phyloP scores from a whole-genome alignment of 306 rosid genomes.

The Quercus mongolica region DNA sequence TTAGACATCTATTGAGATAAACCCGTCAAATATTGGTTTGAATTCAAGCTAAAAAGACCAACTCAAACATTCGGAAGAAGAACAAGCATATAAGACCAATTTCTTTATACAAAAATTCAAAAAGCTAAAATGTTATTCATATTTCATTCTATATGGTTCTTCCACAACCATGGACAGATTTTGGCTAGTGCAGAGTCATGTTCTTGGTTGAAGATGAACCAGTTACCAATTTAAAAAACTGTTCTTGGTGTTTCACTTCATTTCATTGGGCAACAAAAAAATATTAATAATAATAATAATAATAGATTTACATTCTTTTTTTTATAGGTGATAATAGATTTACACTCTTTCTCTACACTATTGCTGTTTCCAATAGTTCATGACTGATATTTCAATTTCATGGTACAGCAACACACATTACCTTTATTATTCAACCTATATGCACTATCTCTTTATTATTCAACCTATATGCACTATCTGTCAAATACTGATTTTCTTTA shows the following conservation, averaged over 20 bases:
- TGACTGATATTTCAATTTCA: background rate
- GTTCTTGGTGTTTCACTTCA: background rate
- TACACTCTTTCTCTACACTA: too few relatives aligned
- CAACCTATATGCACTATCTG: background rate
- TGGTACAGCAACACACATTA: background rate
- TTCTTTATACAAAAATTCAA: background rate
- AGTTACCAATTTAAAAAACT: too few relatives aligned
- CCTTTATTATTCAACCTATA: background rate
- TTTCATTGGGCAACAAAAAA: background rate
- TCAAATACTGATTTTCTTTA: background rate
- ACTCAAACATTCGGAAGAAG: background rate
- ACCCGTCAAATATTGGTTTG: background rate
- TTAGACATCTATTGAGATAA: background rate
- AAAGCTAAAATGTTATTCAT: background rate
- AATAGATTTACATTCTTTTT: background rate
- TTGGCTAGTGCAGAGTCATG: background rate
- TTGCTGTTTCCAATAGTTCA: background rate
- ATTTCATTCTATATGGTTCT: background rate
- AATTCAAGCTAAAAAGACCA: background rate
- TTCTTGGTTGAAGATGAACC: background rate
- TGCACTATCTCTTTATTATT: background rate
- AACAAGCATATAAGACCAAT: background rate
- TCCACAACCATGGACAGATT: background rate
- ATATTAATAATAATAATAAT: too few relatives aligned
- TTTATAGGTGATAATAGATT: too few relatives aligned